Evolutionary conservation across 768 basidiomycete species (phyloP).

Genomic region (Pholiota microspora): DNA sequence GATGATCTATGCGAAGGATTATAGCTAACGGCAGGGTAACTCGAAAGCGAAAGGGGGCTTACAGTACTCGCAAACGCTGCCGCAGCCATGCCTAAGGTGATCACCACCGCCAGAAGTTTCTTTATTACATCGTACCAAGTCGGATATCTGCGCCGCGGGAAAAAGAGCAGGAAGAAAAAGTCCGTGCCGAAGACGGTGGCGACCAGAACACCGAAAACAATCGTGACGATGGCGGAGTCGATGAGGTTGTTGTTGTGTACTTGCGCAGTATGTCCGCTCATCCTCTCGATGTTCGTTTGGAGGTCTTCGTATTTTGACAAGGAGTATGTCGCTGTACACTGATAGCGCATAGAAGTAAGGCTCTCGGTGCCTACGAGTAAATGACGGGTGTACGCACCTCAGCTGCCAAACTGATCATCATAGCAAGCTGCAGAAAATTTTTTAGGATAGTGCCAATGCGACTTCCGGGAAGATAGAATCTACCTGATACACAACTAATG

Average conservation of each 20-base stretch:
- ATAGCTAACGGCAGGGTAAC: too few relatives aligned
- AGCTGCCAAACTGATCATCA: conserved; percentile 30
- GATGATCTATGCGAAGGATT: conserved; percentile 19
- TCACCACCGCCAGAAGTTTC: conserved; percentile 20
- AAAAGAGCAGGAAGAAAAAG: conserved; percentile 35
- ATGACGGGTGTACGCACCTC: too few relatives aligned
- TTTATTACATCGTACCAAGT: conserved; percentile 27
- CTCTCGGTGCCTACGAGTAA: neutral
- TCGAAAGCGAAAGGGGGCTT: conserved; percentile 6
- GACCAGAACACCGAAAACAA: conserved; percentile 34
- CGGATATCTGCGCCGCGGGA: conserved; percentile 29
- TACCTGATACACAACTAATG: conserved; percentile 22
- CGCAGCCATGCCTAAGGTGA: conserved; percentile 25
- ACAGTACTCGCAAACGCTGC: conserved; percentile 32
- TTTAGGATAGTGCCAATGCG: too few relatives aligned
- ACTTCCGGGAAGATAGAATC: neutral
- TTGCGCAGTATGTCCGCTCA: conserved; percentile 14
- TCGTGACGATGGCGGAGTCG: conserved; percentile 26
- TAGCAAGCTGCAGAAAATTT: conserved; percentile 19
- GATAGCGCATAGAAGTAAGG: neutral
- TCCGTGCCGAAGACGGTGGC: conserved; percentile 35
- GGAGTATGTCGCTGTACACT: conserved; percentile 32
- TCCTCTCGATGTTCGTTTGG: conserved; percentile 24
- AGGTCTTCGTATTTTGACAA: conserved; percentile 30
- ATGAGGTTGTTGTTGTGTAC: conserved; percentile 32